A percentile compares a stretch with the other conserved stretches of the same genome.
Evolutionary conservation across 306 rosid genomes (phyloP).

Genomic region (Cicer arietinum): DNA sequence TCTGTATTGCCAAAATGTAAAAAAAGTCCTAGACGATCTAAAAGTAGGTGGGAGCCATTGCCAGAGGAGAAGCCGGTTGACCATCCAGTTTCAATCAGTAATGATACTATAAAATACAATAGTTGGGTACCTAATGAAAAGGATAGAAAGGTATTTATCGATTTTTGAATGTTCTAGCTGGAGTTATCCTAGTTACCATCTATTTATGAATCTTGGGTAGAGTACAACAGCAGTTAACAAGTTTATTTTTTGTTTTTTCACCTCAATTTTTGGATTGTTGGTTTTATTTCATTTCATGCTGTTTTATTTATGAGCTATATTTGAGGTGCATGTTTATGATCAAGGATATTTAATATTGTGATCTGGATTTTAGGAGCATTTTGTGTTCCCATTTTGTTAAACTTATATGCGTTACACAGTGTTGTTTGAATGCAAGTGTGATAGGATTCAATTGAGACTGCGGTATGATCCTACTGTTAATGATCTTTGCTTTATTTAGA

Average conservation of each 20-base stretch:
- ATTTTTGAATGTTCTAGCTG: slow-evolving; percentile 26
- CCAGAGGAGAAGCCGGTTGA: slow-evolving; percentile 77
- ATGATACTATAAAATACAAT: slow-evolving; percentile 56
- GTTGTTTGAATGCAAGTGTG: slow-evolving; percentile 9
- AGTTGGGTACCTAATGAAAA: slow-evolving; percentile 68
- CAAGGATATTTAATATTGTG: slow-evolving; percentile 11
- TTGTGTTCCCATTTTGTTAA: neutral
- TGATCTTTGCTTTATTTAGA: slow-evolving; percentile 8
- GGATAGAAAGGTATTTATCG: slow-evolving; percentile 74
- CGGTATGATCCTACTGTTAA: neutral
- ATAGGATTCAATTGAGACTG: slow-evolving; percentile 8
- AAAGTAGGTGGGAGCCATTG: slow-evolving; percentile 98
- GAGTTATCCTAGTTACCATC: slow-evolving; percentile 3
- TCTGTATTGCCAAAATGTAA: slow-evolving; percentile 65
- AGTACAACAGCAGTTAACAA: slow-evolving; percentile 4
- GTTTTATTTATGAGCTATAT: slow-evolving; percentile 9
- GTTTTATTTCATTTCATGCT: slow-evolving; percentile 17
- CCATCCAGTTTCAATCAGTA: slow-evolving; percentile 50
- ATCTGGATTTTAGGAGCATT: slow-evolving; percentile 1
- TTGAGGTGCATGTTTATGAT: slow-evolving; percentile 7
- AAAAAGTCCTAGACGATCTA: slow-evolving; percentile 84
- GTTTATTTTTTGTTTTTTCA: neutral
- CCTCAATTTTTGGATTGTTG: neutral
- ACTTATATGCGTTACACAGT: neutral
- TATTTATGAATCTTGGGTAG: slow-evolving; percentile 14